Evolutionary conservation across 2,329 filamentous ascomycete species (phyloP), one percentile per base, ranked within the genome.

Genomic region (Didymella pomorum): DNA sequence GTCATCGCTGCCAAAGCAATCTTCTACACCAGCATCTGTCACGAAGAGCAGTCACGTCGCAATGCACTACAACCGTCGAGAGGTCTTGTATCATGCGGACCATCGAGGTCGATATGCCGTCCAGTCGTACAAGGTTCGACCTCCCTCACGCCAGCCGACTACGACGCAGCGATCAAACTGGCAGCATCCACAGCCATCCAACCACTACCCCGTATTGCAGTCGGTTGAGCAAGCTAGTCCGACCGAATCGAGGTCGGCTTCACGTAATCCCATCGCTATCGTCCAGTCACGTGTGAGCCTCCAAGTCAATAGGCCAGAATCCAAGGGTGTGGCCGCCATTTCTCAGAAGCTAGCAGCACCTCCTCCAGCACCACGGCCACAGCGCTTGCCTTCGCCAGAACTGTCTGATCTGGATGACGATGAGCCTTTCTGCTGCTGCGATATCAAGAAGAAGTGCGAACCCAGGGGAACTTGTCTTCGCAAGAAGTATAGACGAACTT

Each of bases 371-470:
- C 74, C 76, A 23, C 69, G 64, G 39, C 51, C 71, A 28, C 51
- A 45, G 18, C 66, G 74, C n/a, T 55, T 78, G 35, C 47, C 70
- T 20, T 73, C 75, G 21, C 76, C 75, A 46, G 75, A 78, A 4
- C 48, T 78, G 11, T 56, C 65, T 3, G 67, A 71, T 8, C 23
- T 75, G 11, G 41, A 56, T 2, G 68, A 69, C 2, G 68, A 67
- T 18, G 47, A 50, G 4, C 56, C 62, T 2, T 78, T 78, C 43
- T 78, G 76, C 52, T 56, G 69, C 48, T 78, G 76, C 47, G 72
- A 69, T 52, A 39, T 51, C 1, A 55, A 53, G 21, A 31, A 48
- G 18, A 51, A 57, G 42, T 18, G 61, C 8, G 23, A 26, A 14
- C 26, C 23, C 23, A 16, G 9, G 4, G 14, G 14, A 26, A 14